Conservation (phyloP, 2,329 filamentous ascomycete genomes). For the Westerdykella sp. region DNA sequence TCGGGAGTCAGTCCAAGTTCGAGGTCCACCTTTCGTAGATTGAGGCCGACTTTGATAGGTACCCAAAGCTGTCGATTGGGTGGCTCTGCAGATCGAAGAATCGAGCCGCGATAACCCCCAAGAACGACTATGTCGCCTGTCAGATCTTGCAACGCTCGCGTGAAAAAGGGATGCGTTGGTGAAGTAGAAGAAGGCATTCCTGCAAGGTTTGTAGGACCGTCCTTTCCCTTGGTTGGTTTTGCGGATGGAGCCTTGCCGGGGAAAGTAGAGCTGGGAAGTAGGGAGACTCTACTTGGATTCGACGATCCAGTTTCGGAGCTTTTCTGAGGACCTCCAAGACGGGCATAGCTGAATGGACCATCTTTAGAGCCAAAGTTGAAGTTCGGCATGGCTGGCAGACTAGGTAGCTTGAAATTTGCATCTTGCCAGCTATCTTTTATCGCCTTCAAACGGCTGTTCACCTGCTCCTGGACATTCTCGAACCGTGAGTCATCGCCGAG, state of each 20-base stretch:
- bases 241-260: slow-evolving; percentile 10
- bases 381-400: slow-evolving; percentile 49
- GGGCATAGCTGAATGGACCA: slow-evolving; percentile 20
- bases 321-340: slow-evolving; percentile 12
- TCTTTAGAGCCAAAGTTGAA: slow-evolving; percentile 36
- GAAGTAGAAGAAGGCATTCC: slow-evolving; percentile 19
- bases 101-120: slow-evolving; percentile 83
- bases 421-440: slow-evolving; percentile 84
- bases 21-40: slow-evolving; percentile 83
- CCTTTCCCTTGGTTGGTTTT: slow-evolving; percentile 7
- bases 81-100: slow-evolving; percentile 76
- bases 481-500: slow-evolving; percentile 79
- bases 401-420: slow-evolving; percentile 62
- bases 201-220: neutral
- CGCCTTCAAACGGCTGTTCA: slow-evolving; percentile 84
- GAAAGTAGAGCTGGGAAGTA: slow-evolving; percentile 14
- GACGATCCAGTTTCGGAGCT: slow-evolving; percentile 9
- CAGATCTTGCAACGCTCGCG: slow-evolving; percentile 57
- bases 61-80: slow-evolving; percentile 89
- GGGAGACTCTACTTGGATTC: slow-evolving; percentile 11
- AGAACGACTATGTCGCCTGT: slow-evolving; percentile 82
- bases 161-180: slow-evolving; percentile 47
- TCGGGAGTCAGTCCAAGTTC: slow-evolving; percentile 76
- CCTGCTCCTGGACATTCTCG: slow-evolving; percentile 71
- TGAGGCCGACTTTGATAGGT: slow-evolving; percentile 85